Evolutionary conservation across 345 rosid species (phyloP).

Genomic region (Lepidium didymum): DNA sequence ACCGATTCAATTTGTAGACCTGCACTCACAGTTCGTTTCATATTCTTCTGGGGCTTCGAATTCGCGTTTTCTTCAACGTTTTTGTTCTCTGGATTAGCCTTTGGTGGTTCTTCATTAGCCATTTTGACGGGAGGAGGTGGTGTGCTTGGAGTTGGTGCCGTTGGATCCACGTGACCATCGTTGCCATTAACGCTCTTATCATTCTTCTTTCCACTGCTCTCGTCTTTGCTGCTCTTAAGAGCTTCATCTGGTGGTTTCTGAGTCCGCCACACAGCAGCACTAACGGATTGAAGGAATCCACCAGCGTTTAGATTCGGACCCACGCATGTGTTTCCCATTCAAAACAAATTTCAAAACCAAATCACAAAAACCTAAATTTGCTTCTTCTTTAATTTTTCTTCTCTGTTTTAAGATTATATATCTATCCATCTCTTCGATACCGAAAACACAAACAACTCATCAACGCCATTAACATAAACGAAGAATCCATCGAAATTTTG

Average conservation of each 20-base stretch:
- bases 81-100: constrained; percentile 17
- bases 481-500: not conserved
- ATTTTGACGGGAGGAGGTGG: constrained; percentile 74
- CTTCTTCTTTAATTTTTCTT: not conserved
- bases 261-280: constrained; percentile 70
- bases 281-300: constrained; percentile 77
- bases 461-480: not conserved
- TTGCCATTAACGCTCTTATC: constrained; percentile 26
- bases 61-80: constrained; percentile 10
- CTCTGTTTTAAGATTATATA: not conserved
- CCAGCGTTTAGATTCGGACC: constrained; percentile 65
- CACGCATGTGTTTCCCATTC: constrained; percentile 89
- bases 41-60: constrained; percentile 35
- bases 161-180: constrained; percentile 6
- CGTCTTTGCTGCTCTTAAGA: constrained; percentile 30
- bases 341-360: constrained; percentile 6
- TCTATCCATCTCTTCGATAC: not conserved
- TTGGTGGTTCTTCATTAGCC: constrained; percentile 27
- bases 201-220: constrained; percentile 13
- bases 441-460: not conserved
- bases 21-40: constrained; percentile 55
- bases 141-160: constrained; percentile 37
- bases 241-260: constrained; percentile 46
- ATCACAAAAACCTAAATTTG: constrained; percentile 16
- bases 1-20: constrained; percentile 68